Evolutionary conservation across 2,329 filamentous ascomycete genomes (phyloP).

Genomic region (Grosmannia penicillata): DNA sequence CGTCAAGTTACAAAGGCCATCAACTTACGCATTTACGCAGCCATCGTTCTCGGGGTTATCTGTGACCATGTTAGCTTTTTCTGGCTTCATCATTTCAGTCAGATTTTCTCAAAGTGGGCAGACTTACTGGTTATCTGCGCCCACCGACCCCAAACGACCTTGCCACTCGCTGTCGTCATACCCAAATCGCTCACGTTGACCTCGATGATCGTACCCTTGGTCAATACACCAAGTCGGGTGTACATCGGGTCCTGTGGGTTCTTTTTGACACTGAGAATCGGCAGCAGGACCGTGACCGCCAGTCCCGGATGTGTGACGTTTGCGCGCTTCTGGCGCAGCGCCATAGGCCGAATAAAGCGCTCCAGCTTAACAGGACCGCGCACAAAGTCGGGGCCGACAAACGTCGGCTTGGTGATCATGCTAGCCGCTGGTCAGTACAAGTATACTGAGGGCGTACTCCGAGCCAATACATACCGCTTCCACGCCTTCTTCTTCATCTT

Average conservation of each 20-base stretch:
- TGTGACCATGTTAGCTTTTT: neutral
- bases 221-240: constrained; percentile 69
- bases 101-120: no score
- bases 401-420: constrained; percentile 67
- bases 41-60: constrained; percentile 13
- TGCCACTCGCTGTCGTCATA: constrained; percentile 77
- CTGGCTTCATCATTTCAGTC: no score
- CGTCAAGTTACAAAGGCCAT: neutral
- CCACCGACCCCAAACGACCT: constrained; percentile 84
- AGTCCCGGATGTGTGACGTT: constrained; percentile 36
- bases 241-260: constrained; percentile 79
- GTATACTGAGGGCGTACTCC: neutral
- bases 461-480: constrained; percentile 27
- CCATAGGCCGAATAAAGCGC: constrained; percentile 28
- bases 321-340: constrained; percentile 61
- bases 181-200: constrained; percentile 90
- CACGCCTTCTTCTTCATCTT: constrained; percentile 40
- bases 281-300: constrained; percentile 60
- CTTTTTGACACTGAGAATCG: constrained; percentile 57
- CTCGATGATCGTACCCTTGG: constrained; percentile 67
- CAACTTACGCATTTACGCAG: constrained; percentile 11
- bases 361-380: constrained; percentile 70
- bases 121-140: constrained; percentile 45
- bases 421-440: constrained; percentile 15
- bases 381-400: constrained; percentile 85